Percentiles rank a stretch among this genome's conserved stretches.
Conservation (phyloP, 2,329 filamentous ascomycete species). For the Saccharata proteae region DNA sequence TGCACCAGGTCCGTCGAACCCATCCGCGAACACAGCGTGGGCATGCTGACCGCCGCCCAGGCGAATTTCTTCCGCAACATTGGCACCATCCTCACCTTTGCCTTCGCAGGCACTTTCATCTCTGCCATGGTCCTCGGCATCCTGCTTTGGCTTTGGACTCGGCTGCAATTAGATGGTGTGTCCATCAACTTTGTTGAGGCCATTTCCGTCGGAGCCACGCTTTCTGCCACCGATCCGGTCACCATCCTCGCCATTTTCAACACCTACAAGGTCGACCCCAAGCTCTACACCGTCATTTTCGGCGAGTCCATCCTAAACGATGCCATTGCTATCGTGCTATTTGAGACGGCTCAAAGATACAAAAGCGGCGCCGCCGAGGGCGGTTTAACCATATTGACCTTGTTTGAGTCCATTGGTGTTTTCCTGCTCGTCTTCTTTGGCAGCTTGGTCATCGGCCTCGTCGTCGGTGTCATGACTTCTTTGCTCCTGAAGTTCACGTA, state of each 20-base stretch:
- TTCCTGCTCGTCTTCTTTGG: conserved; percentile 96
- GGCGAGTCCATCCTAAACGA: conserved; percentile 97
- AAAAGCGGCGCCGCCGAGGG: conserved; percentile 59
- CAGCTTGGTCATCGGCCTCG: conserved; percentile 76
- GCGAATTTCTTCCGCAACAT: conserved; percentile 99
- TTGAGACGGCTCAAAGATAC: conserved; percentile 93
- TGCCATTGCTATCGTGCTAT: conserved; percentile 95
- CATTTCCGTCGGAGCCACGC: conserved; percentile 88
- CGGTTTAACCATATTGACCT: conserved; percentile 59
- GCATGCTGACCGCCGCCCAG: conserved; percentile 16
- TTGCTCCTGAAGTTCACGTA: conserved; percentile 89
- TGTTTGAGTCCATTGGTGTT: conserved; percentile 84
- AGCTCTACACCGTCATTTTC: conserved; percentile 97
- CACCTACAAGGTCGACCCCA: conserved; percentile 97
- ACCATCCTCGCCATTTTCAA: conserved; percentile 99
- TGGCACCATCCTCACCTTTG: conserved; percentile 92
- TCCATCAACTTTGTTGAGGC: conserved; percentile 88
- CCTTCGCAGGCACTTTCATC: conserved; percentile 92
- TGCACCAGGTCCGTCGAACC: conserved; percentile 64
- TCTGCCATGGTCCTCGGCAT: conserved; percentile 89
- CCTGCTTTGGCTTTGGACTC: conserved; percentile 80
- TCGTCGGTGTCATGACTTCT: conserved; percentile 78
- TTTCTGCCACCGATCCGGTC: conserved; percentile 93
- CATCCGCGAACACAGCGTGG: too few relatives aligned
- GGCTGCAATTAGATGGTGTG: conserved; percentile 73